Conservation (phyloP, 164 flowering plant genomes). For the Liriodendron chinense region DNA sequence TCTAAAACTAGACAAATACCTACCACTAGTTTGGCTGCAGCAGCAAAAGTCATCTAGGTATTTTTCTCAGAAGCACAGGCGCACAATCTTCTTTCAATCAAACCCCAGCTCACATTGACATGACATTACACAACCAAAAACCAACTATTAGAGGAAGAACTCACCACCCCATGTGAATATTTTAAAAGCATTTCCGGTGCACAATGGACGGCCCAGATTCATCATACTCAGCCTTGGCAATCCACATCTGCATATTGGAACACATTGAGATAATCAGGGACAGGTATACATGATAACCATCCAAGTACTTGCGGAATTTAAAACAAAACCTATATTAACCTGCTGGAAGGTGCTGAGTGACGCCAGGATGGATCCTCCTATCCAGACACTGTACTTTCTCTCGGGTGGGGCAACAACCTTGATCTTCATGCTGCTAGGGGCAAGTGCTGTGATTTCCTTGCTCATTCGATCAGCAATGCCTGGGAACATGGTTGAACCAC, state of each 20-base stretch:
- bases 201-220: constrained; percentile 72
- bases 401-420: constrained; percentile 71
- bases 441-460: constrained; percentile 70
- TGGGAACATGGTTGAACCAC: constrained; percentile 70
- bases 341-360: constrained; percentile 73
- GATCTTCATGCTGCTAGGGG: constrained; percentile 70
- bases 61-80: neutral
- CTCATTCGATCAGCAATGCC: constrained; percentile 77
- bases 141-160: neutral
- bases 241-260: constrained; percentile 62
- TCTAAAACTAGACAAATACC: too few species aligned
- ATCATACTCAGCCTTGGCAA: constrained; percentile 67
- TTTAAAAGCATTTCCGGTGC: constrained; percentile 72
- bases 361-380: constrained; percentile 59
- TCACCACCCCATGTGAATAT: constrained; percentile 1
- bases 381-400: constrained; percentile 69
- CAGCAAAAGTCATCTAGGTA: neutral
- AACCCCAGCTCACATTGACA: neutral
- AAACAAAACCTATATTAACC: constrained; percentile 21
- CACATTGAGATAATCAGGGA: neutral
- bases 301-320: neutral
- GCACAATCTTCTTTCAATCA: neutral
- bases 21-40: neutral
- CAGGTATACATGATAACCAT: neutral
- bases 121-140: constrained; percentile 2